Conservation (phyloP, 75 land plant genomes). For the Pseudotsuga menziesii region DNA sequence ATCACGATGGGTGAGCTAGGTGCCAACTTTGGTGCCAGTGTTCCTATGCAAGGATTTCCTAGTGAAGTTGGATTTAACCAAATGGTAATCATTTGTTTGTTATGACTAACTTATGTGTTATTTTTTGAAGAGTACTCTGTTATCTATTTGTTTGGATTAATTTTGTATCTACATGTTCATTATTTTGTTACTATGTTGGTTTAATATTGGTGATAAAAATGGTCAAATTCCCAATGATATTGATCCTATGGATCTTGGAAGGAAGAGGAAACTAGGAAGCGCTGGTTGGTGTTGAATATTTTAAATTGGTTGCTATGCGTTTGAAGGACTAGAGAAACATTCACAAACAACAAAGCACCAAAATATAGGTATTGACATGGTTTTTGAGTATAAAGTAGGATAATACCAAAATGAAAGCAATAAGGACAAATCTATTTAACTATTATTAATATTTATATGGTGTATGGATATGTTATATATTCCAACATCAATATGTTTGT, state of each 20-base stretch:
- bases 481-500: too few species aligned
- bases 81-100: slow-evolving; percentile 20
- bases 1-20: slow-evolving; percentile 35
- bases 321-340: slow-evolving; percentile 71
- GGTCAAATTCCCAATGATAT: slow-evolving; percentile 27
- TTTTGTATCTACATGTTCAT: neutral
- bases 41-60: slow-evolving; percentile 21
- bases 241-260: slow-evolving; percentile 38
- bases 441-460: too few species aligned
- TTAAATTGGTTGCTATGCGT: slow-evolving; percentile 70
- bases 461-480: too few species aligned
- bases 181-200: slow-evolving; percentile 1
- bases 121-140: neutral
- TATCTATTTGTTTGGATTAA: neutral
- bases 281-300: slow-evolving; percentile 83
- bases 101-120: neutral
- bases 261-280: slow-evolving; percentile 51
- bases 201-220: slow-evolving; percentile 1
- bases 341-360: slow-evolving; percentile 76
- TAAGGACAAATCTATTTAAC: too few species aligned
- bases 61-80: slow-evolving; percentile 28
- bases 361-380: slow-evolving; percentile 70
- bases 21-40: slow-evolving; percentile 24
- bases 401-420: too few species aligned
- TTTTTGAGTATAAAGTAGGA: slow-evolving; percentile 57